phyloP scores from a whole-genome alignment of 2,329 filamentous ascomycete genomes.

The Fusarium torreyae region DNA sequence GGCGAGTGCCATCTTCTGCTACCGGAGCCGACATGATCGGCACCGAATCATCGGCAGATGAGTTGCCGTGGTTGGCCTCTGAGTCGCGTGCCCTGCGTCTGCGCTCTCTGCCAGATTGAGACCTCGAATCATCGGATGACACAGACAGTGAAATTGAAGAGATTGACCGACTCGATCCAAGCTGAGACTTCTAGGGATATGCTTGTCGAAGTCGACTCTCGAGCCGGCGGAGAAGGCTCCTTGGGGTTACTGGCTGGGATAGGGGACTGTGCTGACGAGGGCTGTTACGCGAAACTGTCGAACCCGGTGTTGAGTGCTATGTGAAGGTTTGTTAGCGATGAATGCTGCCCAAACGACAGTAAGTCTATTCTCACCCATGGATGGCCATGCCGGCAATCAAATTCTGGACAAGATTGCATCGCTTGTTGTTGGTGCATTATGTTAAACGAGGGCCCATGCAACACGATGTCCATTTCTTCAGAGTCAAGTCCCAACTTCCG shows the following conservation, averaged over 20 bases:
- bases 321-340: conserved; percentile 8
- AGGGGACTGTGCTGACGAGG: conserved; percentile 34
- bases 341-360: neutral
- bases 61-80: conserved; percentile 44
- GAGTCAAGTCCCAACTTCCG: conserved; percentile 17
- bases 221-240: conserved; percentile 44
- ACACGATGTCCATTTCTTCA: conserved; percentile 17
- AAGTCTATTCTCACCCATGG: conserved; percentile 6
- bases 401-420: conserved; percentile 40
- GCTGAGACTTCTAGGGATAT: conserved; percentile 47
- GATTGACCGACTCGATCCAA: conserved; percentile 36
- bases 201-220: conserved; percentile 44
- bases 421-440: conserved; percentile 12
- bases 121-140: conserved; percentile 16
- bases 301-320: conserved; percentile 30
- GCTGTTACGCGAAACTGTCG: conserved; percentile 27
- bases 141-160: conserved; percentile 32
- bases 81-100: conserved; percentile 53
- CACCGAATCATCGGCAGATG: conserved; percentile 41
- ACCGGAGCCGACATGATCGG: conserved; percentile 39
- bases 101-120: conserved; percentile 50
- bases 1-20: conserved; percentile 42
- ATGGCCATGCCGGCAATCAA: conserved; percentile 10
- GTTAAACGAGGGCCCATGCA: conserved; percentile 17
- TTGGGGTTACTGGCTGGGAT: conserved; percentile 49